phyloP scores from a whole-genome alignment of 768 basidiomycete species.

The Suillus discolor region DNA sequence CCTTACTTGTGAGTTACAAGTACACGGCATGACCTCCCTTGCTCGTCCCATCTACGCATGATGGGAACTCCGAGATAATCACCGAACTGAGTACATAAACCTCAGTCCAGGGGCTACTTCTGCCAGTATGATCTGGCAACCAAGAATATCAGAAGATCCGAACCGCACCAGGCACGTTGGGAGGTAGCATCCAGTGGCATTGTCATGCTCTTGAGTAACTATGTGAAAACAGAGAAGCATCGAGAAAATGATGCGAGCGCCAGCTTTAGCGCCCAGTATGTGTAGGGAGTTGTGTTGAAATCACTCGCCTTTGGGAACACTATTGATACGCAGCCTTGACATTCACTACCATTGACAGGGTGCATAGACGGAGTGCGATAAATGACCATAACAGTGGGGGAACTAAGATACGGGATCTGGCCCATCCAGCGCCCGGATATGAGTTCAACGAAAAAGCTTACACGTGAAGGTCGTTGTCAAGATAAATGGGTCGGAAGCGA shows the following conservation, averaged over 20 bases:
- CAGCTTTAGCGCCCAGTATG: neutral
- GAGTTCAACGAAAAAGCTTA: neutral
- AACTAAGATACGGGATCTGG: neutral
- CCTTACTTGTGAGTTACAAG: no score
- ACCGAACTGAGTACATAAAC: neutral
- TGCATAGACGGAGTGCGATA: neutral
- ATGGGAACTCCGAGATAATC: neutral
- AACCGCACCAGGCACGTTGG: neutral
- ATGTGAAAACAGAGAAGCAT: neutral
- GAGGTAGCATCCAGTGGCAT: neutral
- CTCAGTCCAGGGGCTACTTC: neutral
- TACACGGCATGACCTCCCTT: neutral
- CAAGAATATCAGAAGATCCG: neutral
- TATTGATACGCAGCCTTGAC: neutral
- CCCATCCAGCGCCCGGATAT: no score
- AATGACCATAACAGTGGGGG: neutral
- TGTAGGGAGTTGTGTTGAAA: neutral
- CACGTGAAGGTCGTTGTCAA: neutral
- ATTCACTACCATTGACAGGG: neutral
- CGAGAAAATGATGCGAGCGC: neutral
- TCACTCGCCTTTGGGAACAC: neutral
- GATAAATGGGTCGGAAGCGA: neutral
- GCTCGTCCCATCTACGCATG: neutral
- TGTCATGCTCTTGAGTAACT: neutral
- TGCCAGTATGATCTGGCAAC: neutral